Evolutionary conservation across 2,329 filamentous ascomycete genomes (phyloP), one percentile per base, ranked within the genome.

Genomic region (Clathrospora elynae): DNA sequence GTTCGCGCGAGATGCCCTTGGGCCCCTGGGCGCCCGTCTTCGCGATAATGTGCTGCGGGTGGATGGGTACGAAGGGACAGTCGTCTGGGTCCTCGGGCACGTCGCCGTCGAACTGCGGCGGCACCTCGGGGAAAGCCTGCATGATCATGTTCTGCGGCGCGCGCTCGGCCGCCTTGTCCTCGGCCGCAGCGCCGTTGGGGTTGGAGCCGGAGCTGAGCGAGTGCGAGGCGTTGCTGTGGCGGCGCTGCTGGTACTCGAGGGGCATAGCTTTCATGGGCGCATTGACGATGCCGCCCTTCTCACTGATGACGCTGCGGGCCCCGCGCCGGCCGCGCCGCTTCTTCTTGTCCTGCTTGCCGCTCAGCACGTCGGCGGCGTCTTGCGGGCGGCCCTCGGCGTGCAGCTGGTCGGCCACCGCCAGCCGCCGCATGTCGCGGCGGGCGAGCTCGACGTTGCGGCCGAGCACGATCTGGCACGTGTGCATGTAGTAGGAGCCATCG

Each of bases 401-500:
- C 18, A 64, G 52, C 17, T 52, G 42, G 34, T 64, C 59, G 31
- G 61, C 63, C 46, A 55, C 61, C 31, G 51, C 53, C 4, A 69
- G 79, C 73, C 22, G 78, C 73, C 31, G 79, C 78, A 46, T 83
- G 53, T 79, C 76, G 47, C 80, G 76, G 42, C 62, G 66, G 18
- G 66, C 64, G 11, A 66, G 63, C 8, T 61, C 50, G 17, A 84
- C 77, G 67, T 90, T 87, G 48, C 87, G 84, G 40, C 86, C 87
- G 18, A 91, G 81, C 42, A 87, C 80, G 55, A 90, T 79, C 37
- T 81, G 78, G 57, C 85, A 85, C 1, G 86, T 89, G 36, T 84
- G 88, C 83, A 91, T 87, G 69, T 88, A 87, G 66, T 88, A 90
- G 42, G 84, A 80, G 62, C 86, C 86, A 73, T 91, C 87, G 54